Conservation (phyloP, 352 stramenopile genomes). For the Phytophthora europaea region DNA sequence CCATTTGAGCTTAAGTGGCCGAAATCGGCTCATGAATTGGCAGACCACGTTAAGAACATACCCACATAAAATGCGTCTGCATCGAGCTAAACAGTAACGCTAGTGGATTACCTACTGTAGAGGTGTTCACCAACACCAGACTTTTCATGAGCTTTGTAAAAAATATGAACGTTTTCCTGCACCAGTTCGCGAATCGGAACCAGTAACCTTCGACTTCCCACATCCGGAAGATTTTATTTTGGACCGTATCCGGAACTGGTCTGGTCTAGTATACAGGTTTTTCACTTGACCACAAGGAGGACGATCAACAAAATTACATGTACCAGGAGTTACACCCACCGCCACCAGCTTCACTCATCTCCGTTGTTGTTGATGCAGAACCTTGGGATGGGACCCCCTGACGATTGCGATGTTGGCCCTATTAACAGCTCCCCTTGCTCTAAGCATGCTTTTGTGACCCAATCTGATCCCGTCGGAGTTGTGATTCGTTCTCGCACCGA, state of each 20-base stretch:
- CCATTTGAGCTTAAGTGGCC: no score
- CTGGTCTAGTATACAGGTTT: no score
- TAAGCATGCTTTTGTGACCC: conserved; percentile 39
- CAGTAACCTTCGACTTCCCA: conserved; percentile 39
- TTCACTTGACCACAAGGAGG: conserved; percentile 28
- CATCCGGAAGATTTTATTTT: no score
- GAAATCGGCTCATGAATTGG: no score
- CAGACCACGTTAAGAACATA: no score
- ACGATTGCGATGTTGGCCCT: conserved; percentile 15
- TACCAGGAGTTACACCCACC: conserved; percentile 26
- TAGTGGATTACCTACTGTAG: no score
- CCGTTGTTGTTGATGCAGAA: conserved; percentile 32
- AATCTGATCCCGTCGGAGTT: conserved; percentile 18
- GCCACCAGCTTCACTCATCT: background rate
- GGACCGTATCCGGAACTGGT: no score
- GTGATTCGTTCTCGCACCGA: conserved; percentile 14
- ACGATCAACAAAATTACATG: conserved; percentile 32
- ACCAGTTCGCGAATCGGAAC: conserved; percentile 38
- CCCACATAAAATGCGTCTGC: no score
- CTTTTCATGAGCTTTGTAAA: conserved; percentile 10
- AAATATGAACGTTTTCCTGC: conserved; percentile 40
- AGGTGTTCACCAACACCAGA: no score
- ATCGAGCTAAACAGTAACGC: no score
- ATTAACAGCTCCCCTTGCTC: conserved; percentile 10
- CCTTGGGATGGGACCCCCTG: conserved; percentile 14